Base-by-base conservation (phyloP, 2,329 filamentous ascomycete species). In the Xylaria multiplex region DNA sequence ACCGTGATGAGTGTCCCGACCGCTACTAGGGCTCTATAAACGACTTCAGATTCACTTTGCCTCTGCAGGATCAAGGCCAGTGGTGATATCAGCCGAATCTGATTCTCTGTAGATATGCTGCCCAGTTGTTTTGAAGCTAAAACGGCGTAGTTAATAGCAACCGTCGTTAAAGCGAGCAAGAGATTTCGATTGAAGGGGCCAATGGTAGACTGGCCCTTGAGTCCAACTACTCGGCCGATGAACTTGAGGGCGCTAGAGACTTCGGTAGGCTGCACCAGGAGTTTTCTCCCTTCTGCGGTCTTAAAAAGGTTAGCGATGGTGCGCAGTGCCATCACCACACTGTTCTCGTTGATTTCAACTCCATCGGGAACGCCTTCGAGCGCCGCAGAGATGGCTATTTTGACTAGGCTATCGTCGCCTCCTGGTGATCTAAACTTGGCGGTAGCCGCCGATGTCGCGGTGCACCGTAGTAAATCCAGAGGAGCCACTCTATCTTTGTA, bases 91-190 rank as follows among this genome's bases (percentile, higher is more conserved):
- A 93, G 80, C 9, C 83, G 81, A 65, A 79, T 79, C 67, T 78
- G 83, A 70, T 83, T 78, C 58, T 81, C 80, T 35, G 80, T 70
- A 8, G 74, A 58, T 48, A 77, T 55, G 45, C 69, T 73, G n/a
- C 73, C 74, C 0, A 70, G 66, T n/a, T 76, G 69, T 24, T 73
- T 73, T 8, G 85, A 86, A 5, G 92, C 85, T 11, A 94, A 84
- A 1, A 97, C 93, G 0, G 93, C 85, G 69, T 92, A 91, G 79
- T 99, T 98, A 76, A 98, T 90, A 66, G 91, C 90, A 0, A 93
- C 84, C 0, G 96, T 97, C 0, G 92, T 89, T 19, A 93, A 83
- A 0, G 96, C 95, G 62, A 97, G 90, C 57, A 91, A 87, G 11
- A 98, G 82, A 72, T 97, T 97, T 59, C 91, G 88, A 76, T 96